phyloP scores from a whole-genome alignment of 139 green algal species.

The Haematococcus lacustris region DNA sequence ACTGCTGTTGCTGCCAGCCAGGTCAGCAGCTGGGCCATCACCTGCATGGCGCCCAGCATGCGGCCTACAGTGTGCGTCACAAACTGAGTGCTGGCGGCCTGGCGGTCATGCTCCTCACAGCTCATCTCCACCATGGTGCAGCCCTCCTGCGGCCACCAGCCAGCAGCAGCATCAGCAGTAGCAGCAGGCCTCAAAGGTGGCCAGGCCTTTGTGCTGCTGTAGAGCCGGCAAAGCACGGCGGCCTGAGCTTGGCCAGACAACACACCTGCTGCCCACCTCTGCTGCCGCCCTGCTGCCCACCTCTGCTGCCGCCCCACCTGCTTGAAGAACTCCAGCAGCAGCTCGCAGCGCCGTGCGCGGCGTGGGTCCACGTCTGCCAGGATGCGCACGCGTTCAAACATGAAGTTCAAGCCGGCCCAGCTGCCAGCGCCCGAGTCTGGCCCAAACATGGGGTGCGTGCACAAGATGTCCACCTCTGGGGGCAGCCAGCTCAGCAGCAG shows the following conservation, averaged over 20 bases:
- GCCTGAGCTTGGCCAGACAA: too few relatives aligned
- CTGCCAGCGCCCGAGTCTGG: conserved; percentile 82
- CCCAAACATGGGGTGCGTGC: conserved; percentile 99
- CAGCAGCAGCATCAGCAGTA: too few relatives aligned
- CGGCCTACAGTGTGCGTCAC: conserved; percentile 93
- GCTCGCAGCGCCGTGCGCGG: conserved; percentile 33
- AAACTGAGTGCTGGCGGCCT: conserved; percentile 93
- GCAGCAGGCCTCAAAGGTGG: too few relatives aligned
- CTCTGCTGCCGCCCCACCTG: too few relatives aligned
- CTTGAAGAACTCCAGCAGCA: conserved; percentile 48
- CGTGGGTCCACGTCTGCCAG: conserved; percentile 1
- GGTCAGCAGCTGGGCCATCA: too few relatives aligned
- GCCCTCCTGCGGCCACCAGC: too few relatives aligned
- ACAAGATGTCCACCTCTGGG: conserved; percentile 91
- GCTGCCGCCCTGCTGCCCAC: too few relatives aligned
- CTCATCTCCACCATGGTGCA: conserved; percentile 97
- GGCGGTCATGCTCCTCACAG: conserved; percentile 94
- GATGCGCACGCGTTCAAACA: conserved; percentile 84
- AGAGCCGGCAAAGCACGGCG: too few relatives aligned
- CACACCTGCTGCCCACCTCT: too few relatives aligned
- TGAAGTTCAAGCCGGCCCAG: conserved; percentile 78
- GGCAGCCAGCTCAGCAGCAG: conserved; percentile 74
- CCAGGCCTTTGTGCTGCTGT: too few relatives aligned
- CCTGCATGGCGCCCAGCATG: conserved; percentile 38
- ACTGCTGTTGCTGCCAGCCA: too few relatives aligned